Conservation (phyloP, 2,329 filamentous ascomycete species). For the Talaromyces amestolkiae region DNA sequence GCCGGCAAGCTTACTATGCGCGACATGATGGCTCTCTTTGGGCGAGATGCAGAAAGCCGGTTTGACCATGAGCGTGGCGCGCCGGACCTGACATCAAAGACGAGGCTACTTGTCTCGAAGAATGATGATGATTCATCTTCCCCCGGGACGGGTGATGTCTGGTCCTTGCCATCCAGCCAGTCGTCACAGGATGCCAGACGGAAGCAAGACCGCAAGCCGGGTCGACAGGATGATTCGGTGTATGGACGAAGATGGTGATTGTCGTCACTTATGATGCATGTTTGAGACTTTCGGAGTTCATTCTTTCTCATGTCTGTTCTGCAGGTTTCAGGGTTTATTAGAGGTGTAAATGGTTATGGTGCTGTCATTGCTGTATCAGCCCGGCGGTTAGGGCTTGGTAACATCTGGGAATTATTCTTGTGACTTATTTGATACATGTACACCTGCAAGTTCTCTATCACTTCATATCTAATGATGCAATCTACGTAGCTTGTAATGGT, state of each 20-base stretch:
- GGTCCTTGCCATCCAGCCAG: slow-evolving; percentile 22
- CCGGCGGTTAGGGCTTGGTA: not conserved
- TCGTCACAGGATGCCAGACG: slow-evolving; percentile 22
- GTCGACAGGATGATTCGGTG: slow-evolving; percentile 39
- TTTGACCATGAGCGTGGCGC: slow-evolving; percentile 41
- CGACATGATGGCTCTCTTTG: slow-evolving; percentile 90
- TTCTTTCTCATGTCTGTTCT: not conserved
- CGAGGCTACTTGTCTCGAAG: slow-evolving; percentile 29
- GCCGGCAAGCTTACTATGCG: slow-evolving; percentile 83
- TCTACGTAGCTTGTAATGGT: not conserved
- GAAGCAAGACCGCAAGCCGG: slow-evolving; percentile 25
- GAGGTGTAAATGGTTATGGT: not conserved
- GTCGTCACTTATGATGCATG: slow-evolving; percentile 4
- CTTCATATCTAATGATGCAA: not conserved
- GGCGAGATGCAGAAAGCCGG: slow-evolving; percentile 60
- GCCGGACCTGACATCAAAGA: slow-evolving; percentile 35
- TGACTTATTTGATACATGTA: not conserved
- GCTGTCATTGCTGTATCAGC: not conserved
- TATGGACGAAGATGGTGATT: slow-evolving; percentile 43
- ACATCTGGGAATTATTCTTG: not conserved
- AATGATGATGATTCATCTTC: slow-evolving; percentile 26
- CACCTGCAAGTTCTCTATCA: not conserved
- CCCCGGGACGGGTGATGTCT: slow-evolving; percentile 8
- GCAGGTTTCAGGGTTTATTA: not conserved
- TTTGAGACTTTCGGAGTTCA: slow-evolving; percentile 4